Base-by-base conservation (phyloP, 176 grass and related monocot species). In the Microstegium vimineum region DNA sequence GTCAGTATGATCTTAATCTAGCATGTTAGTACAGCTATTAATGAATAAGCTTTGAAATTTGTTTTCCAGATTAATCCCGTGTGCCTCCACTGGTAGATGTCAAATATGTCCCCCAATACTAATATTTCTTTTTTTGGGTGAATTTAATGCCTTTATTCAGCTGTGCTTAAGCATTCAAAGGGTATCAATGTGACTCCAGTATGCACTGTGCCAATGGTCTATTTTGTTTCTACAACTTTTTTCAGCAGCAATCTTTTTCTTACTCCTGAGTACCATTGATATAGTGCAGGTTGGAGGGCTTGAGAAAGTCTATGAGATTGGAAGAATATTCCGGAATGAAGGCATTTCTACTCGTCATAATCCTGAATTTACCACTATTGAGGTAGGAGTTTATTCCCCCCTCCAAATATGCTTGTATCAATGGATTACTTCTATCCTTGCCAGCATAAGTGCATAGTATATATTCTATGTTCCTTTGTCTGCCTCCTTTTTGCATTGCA, bases 311-410 rank as follows among this genome's bases (percentile, higher is more conserved):
- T 99, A 83, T 46, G 96, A 99, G 86, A 93, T 99, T 79, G 96
- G 96, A 51, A 95, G 96, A 91, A 99, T 95, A 91, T 99, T 95
- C 60, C 72, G 96, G 71, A 99, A 99, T 78, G 96, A 99, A 93
- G 96, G 96, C 85, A 90, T 99, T 42, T 99, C 96, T 67, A 95
- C 93, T 79, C 96, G 96, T 43, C 96, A 99, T 66, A 99, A 99
- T 92, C 96, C 96, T 86, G 96, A 99, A 83, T 99, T 99, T 91
- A 95, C 96, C 31, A 95, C 96, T 64, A 95, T 99, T 30, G 96
- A 99, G 91, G 96, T 95, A 65, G 81, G 10, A 76, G 49, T 77
- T 51, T 32, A 23, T 51, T 35, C 2, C 33, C 27, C 65, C 41
- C 45, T 15, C 52, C 11, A 23, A 54, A 31, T 61, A 34, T 46